Conservation (phyloP, 768 basidiomycete genomes). For the Suillus subalutaceus region DNA sequence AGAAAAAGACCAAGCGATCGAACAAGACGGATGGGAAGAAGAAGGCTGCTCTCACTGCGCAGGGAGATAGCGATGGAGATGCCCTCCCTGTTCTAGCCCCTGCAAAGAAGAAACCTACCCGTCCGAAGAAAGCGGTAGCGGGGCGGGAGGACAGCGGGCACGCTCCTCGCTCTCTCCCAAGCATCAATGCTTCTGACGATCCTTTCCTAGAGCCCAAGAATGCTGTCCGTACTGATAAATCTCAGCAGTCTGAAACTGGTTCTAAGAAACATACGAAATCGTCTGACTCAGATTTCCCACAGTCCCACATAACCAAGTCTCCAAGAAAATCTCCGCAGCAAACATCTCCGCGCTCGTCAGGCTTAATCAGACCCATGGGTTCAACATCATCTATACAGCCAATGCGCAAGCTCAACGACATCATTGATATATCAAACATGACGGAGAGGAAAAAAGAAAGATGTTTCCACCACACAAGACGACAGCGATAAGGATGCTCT, state of each 20-base stretch:
- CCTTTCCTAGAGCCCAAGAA: background rate
- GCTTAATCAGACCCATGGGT: slow-evolving; percentile 10
- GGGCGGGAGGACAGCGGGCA: background rate
- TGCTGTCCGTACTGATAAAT: background rate
- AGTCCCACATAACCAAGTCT: slow-evolving; percentile 28
- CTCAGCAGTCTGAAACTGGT: background rate
- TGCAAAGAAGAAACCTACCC: slow-evolving; percentile 4
- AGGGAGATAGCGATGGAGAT: slow-evolving; percentile 14
- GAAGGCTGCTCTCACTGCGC: slow-evolving; percentile 19
- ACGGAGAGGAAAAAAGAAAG: slow-evolving; percentile 13
- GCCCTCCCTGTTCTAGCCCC: background rate
- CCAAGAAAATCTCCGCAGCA: slow-evolving; percentile 12
- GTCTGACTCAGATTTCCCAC: slow-evolving; percentile 27
- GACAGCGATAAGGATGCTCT: slow-evolving; percentile 6
- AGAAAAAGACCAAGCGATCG: slow-evolving; percentile 45
- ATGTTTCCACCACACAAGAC: background rate
- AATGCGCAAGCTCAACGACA: slow-evolving; percentile 9
- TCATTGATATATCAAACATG: slow-evolving; percentile 44
- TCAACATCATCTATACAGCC: slow-evolving; percentile 14
- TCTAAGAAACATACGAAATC: slow-evolving; percentile 7
- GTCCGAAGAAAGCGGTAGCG: background rate
- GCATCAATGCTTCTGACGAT: background rate
- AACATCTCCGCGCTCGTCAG: slow-evolving; percentile 14
- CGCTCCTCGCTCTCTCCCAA: slow-evolving; percentile 1
- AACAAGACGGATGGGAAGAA: slow-evolving; percentile 35